phyloP scores from a whole-genome alignment of 2,329 filamentous ascomycete genomes.

The Chrysoporthe deuterocubensis region DNA sequence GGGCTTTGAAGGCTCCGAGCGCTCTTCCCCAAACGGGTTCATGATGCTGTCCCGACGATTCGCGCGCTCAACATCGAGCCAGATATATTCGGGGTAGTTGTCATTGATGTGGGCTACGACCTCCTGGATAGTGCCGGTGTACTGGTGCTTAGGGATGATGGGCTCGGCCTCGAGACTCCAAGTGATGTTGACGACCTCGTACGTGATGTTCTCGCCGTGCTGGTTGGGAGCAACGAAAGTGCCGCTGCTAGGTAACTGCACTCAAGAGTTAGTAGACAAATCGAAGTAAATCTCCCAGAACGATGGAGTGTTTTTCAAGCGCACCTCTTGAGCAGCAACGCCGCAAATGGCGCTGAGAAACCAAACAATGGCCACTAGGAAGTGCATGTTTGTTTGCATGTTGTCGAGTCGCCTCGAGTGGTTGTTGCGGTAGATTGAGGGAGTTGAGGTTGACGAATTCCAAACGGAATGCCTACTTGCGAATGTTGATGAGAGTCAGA shows the following conservation, averaged over 20 bases:
- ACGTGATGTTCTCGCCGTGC: slow-evolving; percentile 3
- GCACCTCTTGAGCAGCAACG: slow-evolving; percentile 5
- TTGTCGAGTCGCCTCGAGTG: neutral
- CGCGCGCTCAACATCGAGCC: neutral
- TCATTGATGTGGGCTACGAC: neutral
- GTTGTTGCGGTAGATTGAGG: neutral
- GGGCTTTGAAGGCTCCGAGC: neutral
- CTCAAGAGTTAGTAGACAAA: neutral
- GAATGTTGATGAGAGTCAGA: too few relatives aligned
- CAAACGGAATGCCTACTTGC: too few relatives aligned
- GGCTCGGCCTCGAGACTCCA: slow-evolving; percentile 11
- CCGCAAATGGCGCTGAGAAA: neutral
- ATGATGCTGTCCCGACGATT: slow-evolving; percentile 16
- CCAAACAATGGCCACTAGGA: neutral
- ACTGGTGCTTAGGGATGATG: neutral
- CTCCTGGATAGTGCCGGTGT: slow-evolving; percentile 10
- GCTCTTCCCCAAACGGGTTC: neutral
- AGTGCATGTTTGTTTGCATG: slow-evolving; percentile 1
- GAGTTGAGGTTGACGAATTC: neutral
- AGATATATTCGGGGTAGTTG: slow-evolving; percentile 3
- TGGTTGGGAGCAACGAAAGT: neutral
- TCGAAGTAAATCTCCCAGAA: too few relatives aligned
- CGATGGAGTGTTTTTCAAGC: neutral
- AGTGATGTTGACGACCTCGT: slow-evolving; percentile 7
- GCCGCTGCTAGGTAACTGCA: neutral